Conservation (phyloP, 2,329 filamentous ascomycete genomes). For the Trichocomaceae sp. region DNA sequence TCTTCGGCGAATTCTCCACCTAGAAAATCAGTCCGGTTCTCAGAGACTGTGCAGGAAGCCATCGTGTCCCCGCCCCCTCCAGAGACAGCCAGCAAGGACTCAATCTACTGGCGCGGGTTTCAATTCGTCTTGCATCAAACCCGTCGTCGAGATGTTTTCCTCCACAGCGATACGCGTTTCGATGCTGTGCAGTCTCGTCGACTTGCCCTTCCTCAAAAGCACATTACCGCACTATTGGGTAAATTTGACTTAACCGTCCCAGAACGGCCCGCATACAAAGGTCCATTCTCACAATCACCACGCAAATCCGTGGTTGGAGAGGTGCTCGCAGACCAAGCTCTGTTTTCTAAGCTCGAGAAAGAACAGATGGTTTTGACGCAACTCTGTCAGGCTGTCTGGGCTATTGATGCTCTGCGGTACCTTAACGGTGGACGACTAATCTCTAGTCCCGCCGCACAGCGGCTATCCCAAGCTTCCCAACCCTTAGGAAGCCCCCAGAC, state of each 20-base stretch:
- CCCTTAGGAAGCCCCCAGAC: slow-evolving; percentile 19
- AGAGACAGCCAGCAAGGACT: slow-evolving; percentile 54
- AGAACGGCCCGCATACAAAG: slow-evolving; percentile 64
- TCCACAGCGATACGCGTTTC: slow-evolving; percentile 76
- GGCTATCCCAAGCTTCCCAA: slow-evolving; percentile 24
- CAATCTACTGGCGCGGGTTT: slow-evolving; percentile 84
- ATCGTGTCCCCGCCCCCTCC: slow-evolving; percentile 26
- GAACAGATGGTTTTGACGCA: slow-evolving; percentile 75
- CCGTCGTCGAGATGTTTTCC: slow-evolving; percentile 66
- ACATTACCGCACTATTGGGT: slow-evolving; percentile 75
- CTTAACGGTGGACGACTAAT: slow-evolving; percentile 57
- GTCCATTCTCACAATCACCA: slow-evolving; percentile 64
- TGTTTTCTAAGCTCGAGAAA: slow-evolving; percentile 53
- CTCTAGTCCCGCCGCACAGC: slow-evolving; percentile 45
- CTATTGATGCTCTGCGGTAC: slow-evolving; percentile 54
- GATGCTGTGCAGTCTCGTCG: slow-evolving; percentile 82
- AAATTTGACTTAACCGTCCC: slow-evolving; percentile 72
- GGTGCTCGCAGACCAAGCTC: slow-evolving; percentile 47
- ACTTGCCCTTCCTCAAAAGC: slow-evolving; percentile 62
- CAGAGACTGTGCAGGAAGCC: slow-evolving; percentile 33
- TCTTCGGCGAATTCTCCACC: slow-evolving; percentile 20
- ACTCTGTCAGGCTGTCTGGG: slow-evolving; percentile 55
- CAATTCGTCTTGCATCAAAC: slow-evolving; percentile 63
- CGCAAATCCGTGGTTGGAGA: slow-evolving; percentile 60
- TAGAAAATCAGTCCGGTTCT: slow-evolving; percentile 28